phyloP scores from a whole-genome alignment of 805 yeast species.

The Ogataea glucozyma region DNA sequence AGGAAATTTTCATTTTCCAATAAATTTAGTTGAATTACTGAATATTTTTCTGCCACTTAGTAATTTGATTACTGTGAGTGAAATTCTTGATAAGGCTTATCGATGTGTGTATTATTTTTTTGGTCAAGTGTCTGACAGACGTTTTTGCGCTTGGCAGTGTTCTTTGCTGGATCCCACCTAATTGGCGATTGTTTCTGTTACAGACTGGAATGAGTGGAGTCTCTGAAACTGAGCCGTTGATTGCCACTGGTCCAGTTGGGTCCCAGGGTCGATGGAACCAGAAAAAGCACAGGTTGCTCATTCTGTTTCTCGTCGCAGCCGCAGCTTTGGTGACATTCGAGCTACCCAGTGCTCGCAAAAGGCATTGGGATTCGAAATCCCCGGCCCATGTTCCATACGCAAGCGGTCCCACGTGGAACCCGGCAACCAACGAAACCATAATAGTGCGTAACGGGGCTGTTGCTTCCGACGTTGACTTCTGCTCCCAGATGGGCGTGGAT shows the following conservation, averaged over 20 bases:
- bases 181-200: no score
- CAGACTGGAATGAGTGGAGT: not conserved
- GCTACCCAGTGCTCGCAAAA: not conserved
- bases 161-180: no score
- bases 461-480: slow-evolving; percentile 61
- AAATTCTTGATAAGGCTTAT: slow-evolving; percentile 1
- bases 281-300: not conserved
- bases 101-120: not conserved
- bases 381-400: slow-evolving; percentile 35
- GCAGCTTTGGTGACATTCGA: not conserved
- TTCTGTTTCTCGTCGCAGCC: not conserved
- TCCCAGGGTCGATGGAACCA: not conserved
- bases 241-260: not conserved
- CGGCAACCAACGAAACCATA: slow-evolving; percentile 40
- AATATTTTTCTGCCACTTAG: no score
- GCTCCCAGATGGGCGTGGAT: slow-evolving; percentile 62
- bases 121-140: not conserved
- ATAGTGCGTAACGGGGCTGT: slow-evolving; percentile 58
- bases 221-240: slow-evolving; percentile 2
- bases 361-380: not conserved
- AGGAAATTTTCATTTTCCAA: no score
- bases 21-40: no score
- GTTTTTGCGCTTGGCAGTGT: no score
- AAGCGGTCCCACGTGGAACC: slow-evolving; percentile 45
- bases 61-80: no score